Evolutionary conservation across 192 early-diverging fungal genomes (phyloP).

Genomic region (Coemansia interrupta): DNA sequence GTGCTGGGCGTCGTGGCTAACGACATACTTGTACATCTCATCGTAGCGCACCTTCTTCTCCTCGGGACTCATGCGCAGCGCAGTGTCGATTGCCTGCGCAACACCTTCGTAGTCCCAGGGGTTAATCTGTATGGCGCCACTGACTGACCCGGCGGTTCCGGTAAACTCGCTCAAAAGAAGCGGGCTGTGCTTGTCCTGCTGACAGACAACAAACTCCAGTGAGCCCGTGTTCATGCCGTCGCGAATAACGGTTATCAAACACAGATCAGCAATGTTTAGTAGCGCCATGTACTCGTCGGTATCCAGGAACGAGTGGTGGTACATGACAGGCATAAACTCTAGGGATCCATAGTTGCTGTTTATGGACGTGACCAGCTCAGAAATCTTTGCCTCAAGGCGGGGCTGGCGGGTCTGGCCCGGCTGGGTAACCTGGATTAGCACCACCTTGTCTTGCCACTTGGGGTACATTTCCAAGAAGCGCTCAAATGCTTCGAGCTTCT

Average conservation of each 20-base stretch:
- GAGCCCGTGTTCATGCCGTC: slow-evolving; percentile 98
- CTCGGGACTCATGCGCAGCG: slow-evolving; percentile 71
- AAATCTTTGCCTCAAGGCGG: slow-evolving; percentile 76
- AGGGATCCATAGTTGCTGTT: slow-evolving; percentile 94
- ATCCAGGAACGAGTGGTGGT: slow-evolving; percentile 85
- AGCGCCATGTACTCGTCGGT: slow-evolving; percentile 95
- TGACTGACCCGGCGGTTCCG: slow-evolving; percentile 88
- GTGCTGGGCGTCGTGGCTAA: slow-evolving; percentile 73
- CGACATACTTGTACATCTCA: slow-evolving; percentile 79
- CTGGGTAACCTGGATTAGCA: slow-evolving; percentile 93
- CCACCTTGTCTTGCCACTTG: slow-evolving; percentile 87
- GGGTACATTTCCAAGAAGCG: slow-evolving; percentile 86
- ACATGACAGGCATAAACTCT: slow-evolving; percentile 92
- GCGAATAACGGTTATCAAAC: slow-evolving; percentile 83
- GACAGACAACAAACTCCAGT: slow-evolving; percentile 91
- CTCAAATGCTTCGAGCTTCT: slow-evolving; percentile 94
- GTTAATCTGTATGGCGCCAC: slow-evolving; percentile 82
- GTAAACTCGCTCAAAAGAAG: slow-evolving; percentile 96
- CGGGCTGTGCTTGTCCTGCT: slow-evolving; percentile 78
- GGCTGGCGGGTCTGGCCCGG: slow-evolving; percentile 70
- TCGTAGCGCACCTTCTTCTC: slow-evolving; percentile 57
- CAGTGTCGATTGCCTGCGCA: slow-evolving; percentile 84
- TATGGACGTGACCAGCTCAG: slow-evolving; percentile 88
- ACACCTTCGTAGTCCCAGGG: slow-evolving; percentile 94
- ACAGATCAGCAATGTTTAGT: slow-evolving; percentile 88